These are phyloP conservation scores for Hippophae rhamnoides DNA, from an alignment of 306 rosid genomes.

Conservation along the genomic window DNA sequence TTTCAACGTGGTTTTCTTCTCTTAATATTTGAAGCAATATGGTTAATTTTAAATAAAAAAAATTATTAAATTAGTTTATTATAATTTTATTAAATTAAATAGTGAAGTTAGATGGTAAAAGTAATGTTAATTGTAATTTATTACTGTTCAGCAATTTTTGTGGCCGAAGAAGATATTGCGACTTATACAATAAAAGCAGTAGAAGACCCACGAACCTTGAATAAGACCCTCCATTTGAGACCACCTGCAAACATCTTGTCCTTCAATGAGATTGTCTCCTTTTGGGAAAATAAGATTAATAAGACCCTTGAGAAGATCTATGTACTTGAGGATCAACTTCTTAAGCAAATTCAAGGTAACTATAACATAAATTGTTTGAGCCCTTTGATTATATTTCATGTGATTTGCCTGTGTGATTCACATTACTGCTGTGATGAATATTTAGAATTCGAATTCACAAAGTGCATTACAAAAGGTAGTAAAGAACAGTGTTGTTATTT, in stretches of 20 bases:
- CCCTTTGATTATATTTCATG: too few species aligned
- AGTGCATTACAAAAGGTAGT: too few species aligned
- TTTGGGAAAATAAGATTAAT: constrained; percentile 35
- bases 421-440: too few species aligned
- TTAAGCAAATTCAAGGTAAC: constrained; percentile 30
- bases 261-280: constrained; percentile 28
- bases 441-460: too few species aligned
- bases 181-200: constrained; percentile 27
- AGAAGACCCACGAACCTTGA: constrained; percentile 42
- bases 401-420: too few species aligned
- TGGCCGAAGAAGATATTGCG: constrained; percentile 33
- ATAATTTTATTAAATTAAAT: background rate
- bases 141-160: constrained; percentile 18
- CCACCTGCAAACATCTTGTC: constrained; percentile 29
- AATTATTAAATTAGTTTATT: too few species aligned
- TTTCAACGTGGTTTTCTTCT: too few species aligned
- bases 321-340: constrained; percentile 30
- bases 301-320: constrained; percentile 36
- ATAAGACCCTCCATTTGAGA: constrained; percentile 24
- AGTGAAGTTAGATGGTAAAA: background rate
- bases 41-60: too few species aligned
- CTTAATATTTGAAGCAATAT: too few species aligned
- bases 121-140: background rate
- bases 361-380: constrained; percentile 6
- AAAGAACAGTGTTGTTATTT: too few species aligned